Evolutionary conservation across 108 stramenopile species (phyloP).

Genomic region (Schizochytrium sp.): DNA sequence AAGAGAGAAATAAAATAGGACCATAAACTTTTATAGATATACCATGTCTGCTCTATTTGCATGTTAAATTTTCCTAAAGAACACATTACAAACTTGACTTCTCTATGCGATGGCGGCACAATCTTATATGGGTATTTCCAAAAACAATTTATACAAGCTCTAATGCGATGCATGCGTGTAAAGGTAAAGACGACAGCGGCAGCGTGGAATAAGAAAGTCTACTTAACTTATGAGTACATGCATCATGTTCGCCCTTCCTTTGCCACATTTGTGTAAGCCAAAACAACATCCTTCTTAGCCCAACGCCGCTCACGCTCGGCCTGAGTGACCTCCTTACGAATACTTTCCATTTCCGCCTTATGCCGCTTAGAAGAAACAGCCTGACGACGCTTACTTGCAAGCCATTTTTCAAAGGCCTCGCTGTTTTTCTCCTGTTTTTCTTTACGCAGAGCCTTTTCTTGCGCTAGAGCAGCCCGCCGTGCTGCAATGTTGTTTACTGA

Average conservation of each 20-base stretch:
- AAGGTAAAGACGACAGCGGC: too few species aligned
- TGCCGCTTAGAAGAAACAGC: neutral
- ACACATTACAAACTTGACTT: too few species aligned
- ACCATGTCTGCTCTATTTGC: too few species aligned
- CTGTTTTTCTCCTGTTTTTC: neutral
- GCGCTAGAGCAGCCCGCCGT: neutral
- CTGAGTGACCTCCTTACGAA: neutral
- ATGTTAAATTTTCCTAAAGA: too few species aligned
- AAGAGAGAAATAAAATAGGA: too few species aligned
- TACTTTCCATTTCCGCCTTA: neutral
- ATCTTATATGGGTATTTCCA: too few species aligned
- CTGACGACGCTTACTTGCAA: neutral
- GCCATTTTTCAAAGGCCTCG: neutral
- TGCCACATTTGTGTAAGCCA: neutral
- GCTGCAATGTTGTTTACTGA: neutral
- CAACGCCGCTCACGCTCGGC: neutral
- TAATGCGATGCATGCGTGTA: too few species aligned
- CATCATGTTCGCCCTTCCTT: neutral
- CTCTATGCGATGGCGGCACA: too few species aligned
- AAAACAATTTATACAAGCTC: too few species aligned
- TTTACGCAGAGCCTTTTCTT: neutral
- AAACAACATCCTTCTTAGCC: slow-evolving; percentile 18
- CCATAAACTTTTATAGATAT: too few species aligned
- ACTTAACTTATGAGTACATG: too few species aligned
- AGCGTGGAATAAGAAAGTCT: too few species aligned